These are phyloP conservation scores for Ceratobasidium sp. DNA, from an alignment of 1,284 basidiomycete species.

Conservation along the genomic window DNA sequence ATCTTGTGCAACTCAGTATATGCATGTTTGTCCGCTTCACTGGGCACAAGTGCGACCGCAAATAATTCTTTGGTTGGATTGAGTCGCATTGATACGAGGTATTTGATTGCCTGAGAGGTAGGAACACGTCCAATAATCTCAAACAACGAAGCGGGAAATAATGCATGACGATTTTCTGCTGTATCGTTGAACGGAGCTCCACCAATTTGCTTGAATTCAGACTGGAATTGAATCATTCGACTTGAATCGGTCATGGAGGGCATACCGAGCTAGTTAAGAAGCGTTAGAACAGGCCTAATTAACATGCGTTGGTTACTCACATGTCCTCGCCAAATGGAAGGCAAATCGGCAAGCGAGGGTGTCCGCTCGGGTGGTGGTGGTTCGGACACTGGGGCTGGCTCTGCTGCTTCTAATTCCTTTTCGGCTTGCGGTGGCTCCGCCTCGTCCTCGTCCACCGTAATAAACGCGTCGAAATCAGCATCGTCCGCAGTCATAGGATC, in stretches of 20 bases:
- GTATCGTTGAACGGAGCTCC: conserved; percentile 27
- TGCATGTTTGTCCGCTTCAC: conserved; percentile 59
- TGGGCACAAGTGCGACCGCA: conserved; percentile 74
- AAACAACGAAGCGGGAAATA: conserved; percentile 66
- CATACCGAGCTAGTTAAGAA: conserved; percentile 70
- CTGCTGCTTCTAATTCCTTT: not conserved
- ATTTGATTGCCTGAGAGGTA: conserved; percentile 74
- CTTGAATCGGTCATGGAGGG: conserved; percentile 54
- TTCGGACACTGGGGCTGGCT: conserved; percentile 53
- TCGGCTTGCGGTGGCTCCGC: conserved; percentile 38
- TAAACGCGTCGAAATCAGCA: conserved; percentile 48
- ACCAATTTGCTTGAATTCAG: conserved; percentile 39
- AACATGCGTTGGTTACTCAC: conserved; percentile 56
- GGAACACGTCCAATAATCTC: conserved; percentile 85
- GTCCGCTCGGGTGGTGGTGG: conserved; percentile 57
- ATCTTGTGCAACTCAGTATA: conserved; percentile 75
- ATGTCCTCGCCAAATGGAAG: conserved; percentile 75
- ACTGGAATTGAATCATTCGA: conserved; percentile 33
- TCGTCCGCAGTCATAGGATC: conserved; percentile 47
- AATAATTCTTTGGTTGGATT: conserved; percentile 82
- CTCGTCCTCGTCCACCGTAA: conserved; percentile 49
- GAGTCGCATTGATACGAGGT: conserved; percentile 77
- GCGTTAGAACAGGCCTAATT: not conserved
- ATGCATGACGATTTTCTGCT: conserved; percentile 60
- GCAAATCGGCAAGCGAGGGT: conserved; percentile 51